These are phyloP conservation scores for Globisporangium lucens DNA, from an alignment of 352 stramenopile species.

Conservation along the genomic window DNA sequence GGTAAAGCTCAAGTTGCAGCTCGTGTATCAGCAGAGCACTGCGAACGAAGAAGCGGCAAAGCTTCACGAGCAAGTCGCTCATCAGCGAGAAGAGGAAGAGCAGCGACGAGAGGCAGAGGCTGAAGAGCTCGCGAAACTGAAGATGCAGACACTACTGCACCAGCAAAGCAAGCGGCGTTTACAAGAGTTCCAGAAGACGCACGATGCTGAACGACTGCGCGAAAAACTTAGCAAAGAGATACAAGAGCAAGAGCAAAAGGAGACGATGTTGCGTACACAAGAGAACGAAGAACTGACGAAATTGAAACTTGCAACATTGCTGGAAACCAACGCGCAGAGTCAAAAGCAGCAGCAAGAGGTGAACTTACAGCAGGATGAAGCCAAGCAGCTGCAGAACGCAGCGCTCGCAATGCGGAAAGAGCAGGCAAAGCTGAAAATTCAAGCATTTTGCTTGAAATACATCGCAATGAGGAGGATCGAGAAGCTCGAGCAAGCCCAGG, in stretches of 20 bases:
- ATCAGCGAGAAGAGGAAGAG: constrained; percentile 46
- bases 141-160: constrained; percentile 58
- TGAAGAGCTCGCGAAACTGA: constrained; percentile 48
- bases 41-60: constrained; percentile 47
- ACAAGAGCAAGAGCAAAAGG: constrained; percentile 34
- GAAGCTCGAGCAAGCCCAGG: constrained; percentile 48
- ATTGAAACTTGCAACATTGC: constrained; percentile 48
- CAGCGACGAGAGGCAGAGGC: constrained; percentile 42
- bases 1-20: constrained; percentile 56
- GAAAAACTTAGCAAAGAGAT: constrained; percentile 47
- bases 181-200: constrained; percentile 28
- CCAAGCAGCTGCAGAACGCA: constrained; percentile 36
- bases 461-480: constrained; percentile 36
- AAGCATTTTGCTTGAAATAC: constrained; percentile 55
- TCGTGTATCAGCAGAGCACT: constrained; percentile 49
- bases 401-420: constrained; percentile 42
- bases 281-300: constrained; percentile 61
- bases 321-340: constrained; percentile 30
- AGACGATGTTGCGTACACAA: constrained; percentile 44
- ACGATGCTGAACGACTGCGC: constrained; percentile 36
- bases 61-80: constrained; percentile 40
- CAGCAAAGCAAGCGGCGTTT: constrained; percentile 42
- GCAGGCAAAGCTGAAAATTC: constrained; percentile 63
- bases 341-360: constrained; percentile 36
- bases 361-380: constrained; percentile 37